Evolutionary conservation across 139 green algal species (phyloP), one percentile per base, ranked within the genome.

Genomic region (Coccomyxa sp.): DNA sequence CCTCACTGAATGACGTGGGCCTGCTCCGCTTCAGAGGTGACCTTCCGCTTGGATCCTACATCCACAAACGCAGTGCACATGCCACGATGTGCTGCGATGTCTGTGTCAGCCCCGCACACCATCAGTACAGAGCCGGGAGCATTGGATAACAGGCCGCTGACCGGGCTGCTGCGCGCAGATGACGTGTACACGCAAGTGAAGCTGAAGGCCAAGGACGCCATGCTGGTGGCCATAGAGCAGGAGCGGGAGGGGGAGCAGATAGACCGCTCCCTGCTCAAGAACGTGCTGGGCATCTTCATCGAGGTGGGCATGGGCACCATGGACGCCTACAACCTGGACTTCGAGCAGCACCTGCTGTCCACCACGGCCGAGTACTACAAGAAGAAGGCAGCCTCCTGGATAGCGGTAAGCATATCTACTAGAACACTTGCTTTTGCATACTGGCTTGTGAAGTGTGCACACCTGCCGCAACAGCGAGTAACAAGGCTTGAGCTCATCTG

Each of bases 181-280:
- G 83, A 92, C 24, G 94, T 99, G 77, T 98, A 97, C 75, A 73
- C 73, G 0, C 85, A 94, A 68, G 86, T 96, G 72, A 94, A 96
- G 78, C 36, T 54, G 22, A 75, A 78, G 18, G 88, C 91, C 0
- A 87, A 88, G 73, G 89, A 94, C 33, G 93, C 92, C 18, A 86
- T 98, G 36, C 86, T 99, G 41, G 73, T 83, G 78, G 80, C 94
- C 68, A 86, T 98, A 0, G 88, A 97, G 77, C 83, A 85, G 68
- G 97, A 99, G 84, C 90, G 97, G 0, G 95, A 98, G 70, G 95
- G 96, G 14, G 97, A 99, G 85, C 89, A 95, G 79, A 91, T 98
- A 0, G 94, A 99, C 82, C 78, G 91, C 2, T 73, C 82, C 35
- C 81, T 98, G 78, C 82, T 99, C 0, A 98, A 98, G 77, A 98